These are phyloP conservation scores for Arabidopsis hybrid DNA, from an alignment of 441 rosid species.

Conservation along the genomic window DNA sequence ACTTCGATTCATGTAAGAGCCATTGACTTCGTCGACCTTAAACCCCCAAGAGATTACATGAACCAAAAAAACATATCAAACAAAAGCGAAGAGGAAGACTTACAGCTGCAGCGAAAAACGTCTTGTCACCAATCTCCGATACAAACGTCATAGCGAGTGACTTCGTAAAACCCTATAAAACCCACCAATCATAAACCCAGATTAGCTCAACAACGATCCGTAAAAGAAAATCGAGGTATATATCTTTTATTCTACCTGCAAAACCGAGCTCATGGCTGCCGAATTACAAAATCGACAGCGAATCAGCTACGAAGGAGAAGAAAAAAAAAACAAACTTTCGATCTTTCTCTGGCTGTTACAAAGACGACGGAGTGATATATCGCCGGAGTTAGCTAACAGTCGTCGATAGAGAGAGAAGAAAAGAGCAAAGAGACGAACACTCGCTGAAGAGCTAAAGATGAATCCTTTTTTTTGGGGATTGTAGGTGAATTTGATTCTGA, in stretches of 20 bases:
- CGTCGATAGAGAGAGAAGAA: slow-evolving; percentile 3
- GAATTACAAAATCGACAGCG: neutral
- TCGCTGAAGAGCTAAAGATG: slow-evolving; percentile 12
- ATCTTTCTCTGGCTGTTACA: neutral
- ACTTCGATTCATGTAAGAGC: neutral
- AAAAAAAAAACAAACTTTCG: neutral
- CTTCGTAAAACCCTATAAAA: slow-evolving; percentile 80
- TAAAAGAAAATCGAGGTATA: neutral
- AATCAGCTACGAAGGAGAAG: slow-evolving; percentile 7
- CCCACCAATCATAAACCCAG: slow-evolving; percentile 23
- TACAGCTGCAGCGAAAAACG: slow-evolving; percentile 98
- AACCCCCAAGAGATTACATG: neutral
- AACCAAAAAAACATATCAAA: too few relatives aligned
- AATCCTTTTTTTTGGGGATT: neutral
- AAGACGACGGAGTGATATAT: neutral
- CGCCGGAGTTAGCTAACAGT: slow-evolving; percentile 7
- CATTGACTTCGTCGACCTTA: neutral
- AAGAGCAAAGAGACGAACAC: neutral
- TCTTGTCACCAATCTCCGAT: slow-evolving; percentile 98
- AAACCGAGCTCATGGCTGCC: slow-evolving; percentile 64
- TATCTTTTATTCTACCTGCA: slow-evolving; percentile 55
- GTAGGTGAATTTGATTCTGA: slow-evolving; percentile 27
- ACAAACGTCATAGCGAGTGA: slow-evolving; percentile 94
- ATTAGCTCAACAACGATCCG: slow-evolving; percentile 3
- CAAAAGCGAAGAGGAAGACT: slow-evolving; percentile 35